Conservation (phyloP, 768 basidiomycete species). For the Mycena rebaudengoi region DNA sequence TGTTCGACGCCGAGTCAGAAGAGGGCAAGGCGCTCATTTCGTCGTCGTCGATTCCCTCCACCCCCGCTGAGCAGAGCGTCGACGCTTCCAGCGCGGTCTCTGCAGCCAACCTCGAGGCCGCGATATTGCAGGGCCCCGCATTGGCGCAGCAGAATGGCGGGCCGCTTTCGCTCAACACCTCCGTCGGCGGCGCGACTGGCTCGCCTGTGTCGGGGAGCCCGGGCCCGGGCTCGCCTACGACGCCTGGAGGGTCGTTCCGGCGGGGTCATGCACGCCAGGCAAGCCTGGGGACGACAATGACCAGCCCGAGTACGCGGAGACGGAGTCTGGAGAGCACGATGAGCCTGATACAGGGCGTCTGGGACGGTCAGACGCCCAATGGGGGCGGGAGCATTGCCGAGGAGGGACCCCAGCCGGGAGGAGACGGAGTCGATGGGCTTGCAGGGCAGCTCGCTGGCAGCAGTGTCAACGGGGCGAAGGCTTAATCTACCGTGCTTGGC, state of each 20-base stretch:
- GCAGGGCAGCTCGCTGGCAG: slow-evolving; percentile 21
- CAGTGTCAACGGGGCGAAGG: slow-evolving; percentile 21
- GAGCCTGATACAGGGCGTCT: slow-evolving; percentile 91
- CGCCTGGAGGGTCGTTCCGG: slow-evolving; percentile 63
- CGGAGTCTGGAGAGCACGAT: slow-evolving; percentile 95
- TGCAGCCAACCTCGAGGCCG: slow-evolving; percentile 52
- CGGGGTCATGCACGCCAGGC: slow-evolving; percentile 80
- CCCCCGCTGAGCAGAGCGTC: slow-evolving; percentile 61
- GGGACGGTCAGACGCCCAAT: slow-evolving; percentile 69
- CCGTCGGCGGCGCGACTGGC: slow-evolving; percentile 11
- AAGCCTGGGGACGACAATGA: slow-evolving; percentile 94
- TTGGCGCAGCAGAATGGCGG: slow-evolving; percentile 36
- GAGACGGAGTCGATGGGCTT: slow-evolving; percentile 21
- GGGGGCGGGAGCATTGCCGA: slow-evolving; percentile 48
- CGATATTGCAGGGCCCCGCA: no score
- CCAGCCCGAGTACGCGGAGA: slow-evolving; percentile 91
- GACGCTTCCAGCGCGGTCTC: slow-evolving; percentile 57
- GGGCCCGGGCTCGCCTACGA: slow-evolving; percentile 41
- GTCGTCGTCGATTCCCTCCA: slow-evolving; percentile 59
- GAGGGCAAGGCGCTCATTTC: slow-evolving; percentile 73
- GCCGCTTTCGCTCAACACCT: slow-evolving; percentile 41
- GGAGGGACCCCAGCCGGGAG: slow-evolving; percentile 31
- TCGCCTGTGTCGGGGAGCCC: slow-evolving; percentile 15
- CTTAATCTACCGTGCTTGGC: not conserved
- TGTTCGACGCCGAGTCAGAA: slow-evolving; percentile 82